Conservation (phyloP, 495 filamentous ascomycete genomes). For the Parachaetomium inaequale region DNA sequence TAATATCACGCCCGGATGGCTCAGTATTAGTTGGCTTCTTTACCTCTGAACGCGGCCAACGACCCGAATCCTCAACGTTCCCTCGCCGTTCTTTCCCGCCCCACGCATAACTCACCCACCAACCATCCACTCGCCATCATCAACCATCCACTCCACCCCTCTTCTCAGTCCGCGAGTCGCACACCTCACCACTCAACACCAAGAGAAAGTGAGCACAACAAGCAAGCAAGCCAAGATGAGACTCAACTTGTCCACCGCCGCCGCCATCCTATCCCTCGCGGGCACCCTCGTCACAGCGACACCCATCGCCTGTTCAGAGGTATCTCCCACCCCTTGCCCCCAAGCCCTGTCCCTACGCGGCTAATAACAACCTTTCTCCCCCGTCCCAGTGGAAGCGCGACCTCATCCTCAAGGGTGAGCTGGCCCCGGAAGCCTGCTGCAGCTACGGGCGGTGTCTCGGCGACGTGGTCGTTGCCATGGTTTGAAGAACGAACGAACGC, state of each 20-base stretch:
- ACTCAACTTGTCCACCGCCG: constrained; percentile 12
- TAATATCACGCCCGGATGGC: no score
- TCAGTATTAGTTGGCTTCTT: no score
- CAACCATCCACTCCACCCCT: no score
- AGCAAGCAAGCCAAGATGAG: background rate
- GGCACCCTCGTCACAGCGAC: constrained; percentile 21
- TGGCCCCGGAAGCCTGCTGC: constrained; percentile 47
- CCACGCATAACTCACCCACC: no score
- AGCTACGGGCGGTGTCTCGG: constrained; percentile 47
- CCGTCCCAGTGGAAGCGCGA: constrained; percentile 45
- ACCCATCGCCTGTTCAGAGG: constrained; percentile 38
- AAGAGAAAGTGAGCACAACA: background rate
- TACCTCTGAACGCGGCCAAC: no score
- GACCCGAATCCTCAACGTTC: no score
- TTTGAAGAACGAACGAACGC: constrained; percentile 8
- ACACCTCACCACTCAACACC: background rate
- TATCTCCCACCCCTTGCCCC: constrained; percentile 11
- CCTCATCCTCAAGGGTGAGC: constrained; percentile 42
- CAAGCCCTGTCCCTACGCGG: background rate
- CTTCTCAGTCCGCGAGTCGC: no score
- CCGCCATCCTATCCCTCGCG: constrained; percentile 21
- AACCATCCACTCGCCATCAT: no score
- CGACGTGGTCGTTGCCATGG: constrained; percentile 44
- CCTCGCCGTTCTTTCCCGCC: no score
- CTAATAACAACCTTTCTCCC: constrained; percentile 15